Percentiles rank a stretch among this genome's conserved stretches.
Evolutionary conservation across 2,329 filamentous ascomycete species (phyloP).

Genomic region (Ophiosphaerella korrae): DNA sequence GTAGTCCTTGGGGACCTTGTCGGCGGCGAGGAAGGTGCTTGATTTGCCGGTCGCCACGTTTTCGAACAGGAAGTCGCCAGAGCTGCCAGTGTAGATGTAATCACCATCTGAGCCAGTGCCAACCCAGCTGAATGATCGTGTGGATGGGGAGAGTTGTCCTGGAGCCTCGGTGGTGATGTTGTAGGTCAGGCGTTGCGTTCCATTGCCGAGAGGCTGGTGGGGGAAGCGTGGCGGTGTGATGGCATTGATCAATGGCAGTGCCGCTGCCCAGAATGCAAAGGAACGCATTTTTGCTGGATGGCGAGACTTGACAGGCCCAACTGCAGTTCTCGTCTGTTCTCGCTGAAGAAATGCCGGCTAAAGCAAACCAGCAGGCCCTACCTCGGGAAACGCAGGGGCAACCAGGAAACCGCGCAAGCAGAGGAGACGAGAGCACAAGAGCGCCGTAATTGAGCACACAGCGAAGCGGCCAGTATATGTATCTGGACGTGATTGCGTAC

Average conservation of each 20-base stretch:
- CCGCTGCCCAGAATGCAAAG: conserved; percentile 32
- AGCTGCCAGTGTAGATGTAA: conserved; percentile 60
- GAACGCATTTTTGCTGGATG: conserved; percentile 32
- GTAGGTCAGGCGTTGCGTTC: conserved; percentile 63
- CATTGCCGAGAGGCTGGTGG: conserved; percentile 61
- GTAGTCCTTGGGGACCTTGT: conserved; percentile 61
- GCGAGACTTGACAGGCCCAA: background rate
- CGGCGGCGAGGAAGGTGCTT: conserved; percentile 63
- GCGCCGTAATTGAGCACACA: background rate
- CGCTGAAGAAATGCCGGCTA: background rate
- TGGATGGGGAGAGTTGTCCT: conserved; percentile 48
- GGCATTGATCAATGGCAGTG: conserved; percentile 33
- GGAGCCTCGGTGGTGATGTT: conserved; percentile 62
- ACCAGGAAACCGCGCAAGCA: conserved; percentile 21
- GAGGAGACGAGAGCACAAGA: conserved; percentile 20
- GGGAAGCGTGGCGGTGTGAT: conserved; percentile 60
- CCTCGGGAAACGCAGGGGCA: conserved; percentile 4
- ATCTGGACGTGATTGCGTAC: conserved; percentile 16
- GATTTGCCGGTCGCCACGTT: conserved; percentile 65
- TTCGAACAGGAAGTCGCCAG: conserved; percentile 63
- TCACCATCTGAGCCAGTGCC: conserved; percentile 64
- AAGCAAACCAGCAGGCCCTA: conserved; percentile 2
- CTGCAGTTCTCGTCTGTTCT: too few relatives aligned
- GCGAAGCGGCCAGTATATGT: conserved; percentile 22
- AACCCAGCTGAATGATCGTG: conserved; percentile 62